phyloP scores from a whole-genome alignment of 1,284 basidiomycete genomes.

The Marasmius oreades region DNA sequence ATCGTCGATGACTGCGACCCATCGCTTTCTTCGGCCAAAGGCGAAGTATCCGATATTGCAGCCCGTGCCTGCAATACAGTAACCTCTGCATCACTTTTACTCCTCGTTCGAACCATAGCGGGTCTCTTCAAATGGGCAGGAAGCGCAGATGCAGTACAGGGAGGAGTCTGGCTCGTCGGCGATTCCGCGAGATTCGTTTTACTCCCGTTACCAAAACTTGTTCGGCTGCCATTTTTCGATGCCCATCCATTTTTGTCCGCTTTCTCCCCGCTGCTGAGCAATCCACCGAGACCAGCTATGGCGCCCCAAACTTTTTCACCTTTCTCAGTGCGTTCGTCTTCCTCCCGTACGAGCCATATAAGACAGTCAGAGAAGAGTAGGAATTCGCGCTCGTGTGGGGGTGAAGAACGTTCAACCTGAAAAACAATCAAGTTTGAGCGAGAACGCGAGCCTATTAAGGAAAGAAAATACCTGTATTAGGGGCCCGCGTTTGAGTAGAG shows the following conservation, averaged over 20 bases:
- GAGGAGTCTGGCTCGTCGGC: neutral
- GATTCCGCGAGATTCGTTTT: neutral
- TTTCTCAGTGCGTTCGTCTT: constrained; percentile 25
- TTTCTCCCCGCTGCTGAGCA: neutral
- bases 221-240: neutral
- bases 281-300: neutral
- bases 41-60: neutral
- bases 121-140: constrained; percentile 23
- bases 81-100: constrained; percentile 61
- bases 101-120: constrained; percentile 43
- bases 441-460: no score
- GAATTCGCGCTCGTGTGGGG: constrained; percentile 62
- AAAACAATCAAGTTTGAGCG: no score
- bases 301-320: constrained; percentile 10
- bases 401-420: constrained; percentile 47
- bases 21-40: neutral
- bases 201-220: neutral
- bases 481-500: constrained; percentile 63
- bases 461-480: no score
- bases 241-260: neutral
- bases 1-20: neutral
- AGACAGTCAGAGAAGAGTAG: constrained; percentile 81
- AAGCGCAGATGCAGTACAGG: constrained; percentile 3
- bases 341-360: constrained; percentile 68
- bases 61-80: constrained; percentile 18